Percentiles rank a stretch among this genome's conserved stretches.
These are phyloP conservation scores for Emiliania huxleyi DNA, from an alignment of 78 protist species.

Conservation along the genomic window DNA sequence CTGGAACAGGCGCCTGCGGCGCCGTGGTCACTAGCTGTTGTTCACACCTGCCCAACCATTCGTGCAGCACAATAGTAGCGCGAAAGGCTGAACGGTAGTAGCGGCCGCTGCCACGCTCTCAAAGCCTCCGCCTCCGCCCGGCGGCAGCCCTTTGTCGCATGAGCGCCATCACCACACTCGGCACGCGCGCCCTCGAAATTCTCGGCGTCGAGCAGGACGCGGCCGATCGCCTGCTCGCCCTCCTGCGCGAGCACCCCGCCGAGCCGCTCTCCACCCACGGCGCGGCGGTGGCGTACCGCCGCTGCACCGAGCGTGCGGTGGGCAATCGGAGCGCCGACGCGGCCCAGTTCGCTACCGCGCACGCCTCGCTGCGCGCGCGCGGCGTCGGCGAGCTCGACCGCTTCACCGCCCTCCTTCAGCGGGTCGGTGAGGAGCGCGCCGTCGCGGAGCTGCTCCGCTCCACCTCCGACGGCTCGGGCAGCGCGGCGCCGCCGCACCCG, in stretches of 20 bases:
- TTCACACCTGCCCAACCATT: too few relatives aligned
- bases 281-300: neutral
- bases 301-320: neutral
- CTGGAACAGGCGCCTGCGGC: too few relatives aligned
- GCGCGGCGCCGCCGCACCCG: too few relatives aligned
- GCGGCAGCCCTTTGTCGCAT: too few relatives aligned
- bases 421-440: neutral
- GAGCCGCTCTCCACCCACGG: neutral
- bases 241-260: neutral
- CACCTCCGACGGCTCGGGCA: too few relatives aligned
- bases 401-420: neutral
- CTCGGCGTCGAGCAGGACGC: neutral
- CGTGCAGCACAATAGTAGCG: too few relatives aligned
- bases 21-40: too few relatives aligned
- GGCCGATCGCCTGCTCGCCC: neutral
- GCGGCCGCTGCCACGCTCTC: too few relatives aligned
- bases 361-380: neutral
- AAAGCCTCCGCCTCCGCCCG: too few relatives aligned
- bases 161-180: too few relatives aligned
- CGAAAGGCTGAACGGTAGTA: too few relatives aligned
- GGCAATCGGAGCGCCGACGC: neutral
- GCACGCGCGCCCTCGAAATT: neutral
- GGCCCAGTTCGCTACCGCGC: neutral
- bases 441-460: neutral
- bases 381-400: neutral